phyloP scores from a whole-genome alignment of 768 basidiomycete genomes.

The Phallus indusiatus region DNA sequence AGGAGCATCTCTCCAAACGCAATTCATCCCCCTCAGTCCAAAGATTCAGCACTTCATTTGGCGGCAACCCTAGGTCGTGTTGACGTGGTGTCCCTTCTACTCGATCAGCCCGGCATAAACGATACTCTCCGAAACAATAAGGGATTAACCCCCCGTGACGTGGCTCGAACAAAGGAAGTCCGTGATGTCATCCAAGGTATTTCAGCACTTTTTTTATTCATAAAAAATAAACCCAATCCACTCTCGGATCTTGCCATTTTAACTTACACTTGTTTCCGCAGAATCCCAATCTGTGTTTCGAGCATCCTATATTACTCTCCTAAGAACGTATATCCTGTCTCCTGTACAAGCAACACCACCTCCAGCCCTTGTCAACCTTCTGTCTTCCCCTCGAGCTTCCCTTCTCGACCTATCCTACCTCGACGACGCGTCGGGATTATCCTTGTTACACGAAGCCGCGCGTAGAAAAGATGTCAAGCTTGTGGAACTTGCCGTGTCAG shows the following conservation, averaged over 20 bases:
- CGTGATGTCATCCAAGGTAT: conserved; percentile 60
- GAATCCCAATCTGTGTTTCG: conserved; percentile 72
- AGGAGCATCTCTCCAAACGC: conserved; percentile 75
- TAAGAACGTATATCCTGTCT: conserved; percentile 67
- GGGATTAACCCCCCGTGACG: conserved; percentile 61
- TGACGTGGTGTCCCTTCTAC: conserved; percentile 64
- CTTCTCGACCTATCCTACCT: conserved; percentile 73
- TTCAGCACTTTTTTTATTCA: background rate
- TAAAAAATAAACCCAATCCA: background rate
- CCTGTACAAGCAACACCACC: conserved; percentile 25
- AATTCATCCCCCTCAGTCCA: conserved; percentile 61
- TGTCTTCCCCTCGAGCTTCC: conserved; percentile 58
- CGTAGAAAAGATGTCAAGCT: conserved; percentile 69
- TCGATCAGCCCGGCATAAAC: conserved; percentile 74
- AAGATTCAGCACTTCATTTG: conserved; percentile 64
- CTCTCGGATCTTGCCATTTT: background rate
- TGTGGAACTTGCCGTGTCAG: conserved; percentile 75
- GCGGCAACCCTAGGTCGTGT: conserved; percentile 62
- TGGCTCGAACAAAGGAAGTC: conserved; percentile 61
- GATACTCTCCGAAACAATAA: conserved; percentile 63
- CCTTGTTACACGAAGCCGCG: conserved; percentile 83
- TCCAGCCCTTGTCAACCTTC: conserved; percentile 41
- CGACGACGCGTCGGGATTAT: conserved; percentile 67
- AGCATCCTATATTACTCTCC: conserved; percentile 62
- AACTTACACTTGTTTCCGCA: conserved; percentile 18